A percentile compares a stretch with the other conserved stretches of the same genome.
phyloP scores from a whole-genome alignment of 345 rosid genomes.

The Eucalyptus pumila region DNA sequence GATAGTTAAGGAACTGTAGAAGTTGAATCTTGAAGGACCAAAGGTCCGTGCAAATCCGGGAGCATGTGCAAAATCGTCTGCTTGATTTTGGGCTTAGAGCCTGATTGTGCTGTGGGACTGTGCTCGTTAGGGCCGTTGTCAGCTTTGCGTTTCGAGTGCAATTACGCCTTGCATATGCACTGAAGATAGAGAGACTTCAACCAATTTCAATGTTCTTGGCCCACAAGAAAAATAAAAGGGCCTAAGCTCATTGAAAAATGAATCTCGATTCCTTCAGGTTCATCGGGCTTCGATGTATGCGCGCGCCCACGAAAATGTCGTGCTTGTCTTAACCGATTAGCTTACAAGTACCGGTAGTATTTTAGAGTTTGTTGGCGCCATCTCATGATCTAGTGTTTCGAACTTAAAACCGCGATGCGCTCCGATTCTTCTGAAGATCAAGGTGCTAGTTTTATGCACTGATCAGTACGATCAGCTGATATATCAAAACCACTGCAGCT shows the following conservation, averaged over 20 bases:
- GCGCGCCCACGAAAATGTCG: background rate
- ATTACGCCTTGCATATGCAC: background rate
- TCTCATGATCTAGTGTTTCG: background rate
- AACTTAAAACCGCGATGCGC: rapidly evolving
- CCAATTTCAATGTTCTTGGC: background rate
- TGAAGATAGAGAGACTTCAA: background rate
- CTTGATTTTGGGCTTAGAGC: background rate
- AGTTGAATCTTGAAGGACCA: background rate
- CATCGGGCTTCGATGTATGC: background rate
- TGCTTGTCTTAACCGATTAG: background rate
- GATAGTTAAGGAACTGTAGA: background rate
- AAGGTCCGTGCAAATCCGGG: background rate
- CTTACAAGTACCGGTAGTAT: background rate
- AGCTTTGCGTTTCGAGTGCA: background rate
- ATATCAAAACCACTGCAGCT: background rate
- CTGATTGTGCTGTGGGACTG: background rate
- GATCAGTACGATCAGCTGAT: background rate
- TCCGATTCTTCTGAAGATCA: background rate
- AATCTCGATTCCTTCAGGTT: background rate
- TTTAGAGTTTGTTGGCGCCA: background rate
- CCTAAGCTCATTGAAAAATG: background rate
- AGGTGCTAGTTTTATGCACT: background rate
- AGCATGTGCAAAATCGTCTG: background rate
- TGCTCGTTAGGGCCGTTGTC: background rate
- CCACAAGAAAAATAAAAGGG: background rate